Evolutionary conservation across 305 asterid species (phyloP), one percentile per base, ranked within the genome.

Genomic region (Fraxinus velutina): DNA sequence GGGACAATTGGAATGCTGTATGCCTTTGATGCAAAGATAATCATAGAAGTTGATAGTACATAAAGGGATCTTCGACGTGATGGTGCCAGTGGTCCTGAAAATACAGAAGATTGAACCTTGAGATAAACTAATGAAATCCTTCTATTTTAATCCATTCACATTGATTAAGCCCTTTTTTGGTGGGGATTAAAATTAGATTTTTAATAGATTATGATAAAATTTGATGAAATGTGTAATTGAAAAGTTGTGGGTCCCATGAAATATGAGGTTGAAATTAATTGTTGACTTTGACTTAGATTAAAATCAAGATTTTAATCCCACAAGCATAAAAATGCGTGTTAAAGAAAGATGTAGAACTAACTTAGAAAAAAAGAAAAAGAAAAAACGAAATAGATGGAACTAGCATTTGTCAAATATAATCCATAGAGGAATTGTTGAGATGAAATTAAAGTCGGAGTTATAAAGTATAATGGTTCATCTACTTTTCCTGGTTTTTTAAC

Each of bases 1-100:
- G 95, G 83, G 85, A 91, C 77, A 55, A 93, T 89, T 57, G 94
- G 91, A 83, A 96, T 91, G 86, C 83, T 85, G 86, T 87, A 93
- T 78, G 97, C 97, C 88, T 92, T 92, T 2, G 97, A 88, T 66
- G 96, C 87, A 84, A 94, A 94, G 79, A 96, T 89, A 73, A 96
- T 90, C 99, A 96, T 96, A 7, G 91, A 88, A 77, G 95, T 90
- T 27, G 98, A 94, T 87, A 96, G 84, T 34, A 92, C 90, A 88
- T 88, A 96, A 57, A 96, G 97, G 81, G 99, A 96, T 88, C 99
- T 92, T 52, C 96, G 91, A 32, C 98, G 94, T 82, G 99, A 91
- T 73, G 96, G 94, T 73, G 94, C 95, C 73, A 94, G 86, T 22
- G 86, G 81, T 79, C 97, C 98, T 94, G 97, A 84, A 91, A 87